A percentile compares a stretch with the other conserved stretches of the same genome.
Conservation (phyloP, 495 filamentous ascomycete species). For the Delitschia confertaspora region DNA sequence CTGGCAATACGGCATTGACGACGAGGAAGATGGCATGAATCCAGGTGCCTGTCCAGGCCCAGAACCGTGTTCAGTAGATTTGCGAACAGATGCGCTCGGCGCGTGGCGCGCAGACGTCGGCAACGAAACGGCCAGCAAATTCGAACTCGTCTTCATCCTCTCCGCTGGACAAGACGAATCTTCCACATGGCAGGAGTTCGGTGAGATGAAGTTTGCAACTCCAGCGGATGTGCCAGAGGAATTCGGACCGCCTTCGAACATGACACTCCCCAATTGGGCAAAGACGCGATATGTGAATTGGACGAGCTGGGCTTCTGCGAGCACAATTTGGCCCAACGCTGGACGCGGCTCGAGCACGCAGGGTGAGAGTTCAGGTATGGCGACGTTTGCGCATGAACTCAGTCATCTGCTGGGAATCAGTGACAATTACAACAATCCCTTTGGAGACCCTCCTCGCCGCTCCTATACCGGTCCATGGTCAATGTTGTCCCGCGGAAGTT, state of each 20-base stretch:
- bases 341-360: conserved; percentile 39
- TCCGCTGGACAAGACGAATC: conserved; percentile 40
- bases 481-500: conserved; percentile 36
- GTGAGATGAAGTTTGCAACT: conserved; percentile 37
- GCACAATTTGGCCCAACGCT: conserved; percentile 38
- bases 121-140: conserved; percentile 31
- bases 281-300: conserved; percentile 38
- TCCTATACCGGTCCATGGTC: conserved; percentile 37
- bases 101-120: conserved; percentile 38
- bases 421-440: conserved; percentile 42
- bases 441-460: conserved; percentile 33
- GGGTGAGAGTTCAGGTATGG: conserved; percentile 39
- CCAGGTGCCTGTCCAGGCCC: conserved; percentile 31
- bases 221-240: conserved; percentile 34
- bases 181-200: conserved; percentile 41
- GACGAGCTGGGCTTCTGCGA: conserved; percentile 37
- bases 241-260: conserved; percentile 36
- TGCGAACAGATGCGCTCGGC: conserved; percentile 36
- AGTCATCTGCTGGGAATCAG: conserved; percentile 38
- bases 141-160: conserved; percentile 38
- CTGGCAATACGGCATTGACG: conserved; percentile 30
- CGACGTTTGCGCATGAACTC: conserved; percentile 37
- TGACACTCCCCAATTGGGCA: conserved; percentile 32
- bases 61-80: conserved; percentile 31
- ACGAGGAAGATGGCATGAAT: conserved; percentile 27